A percentile compares a stretch with the other conserved stretches of the same genome.
phyloP scores from a whole-genome alignment of 345 rosid species.

The Cardamine resedifolia region DNA sequence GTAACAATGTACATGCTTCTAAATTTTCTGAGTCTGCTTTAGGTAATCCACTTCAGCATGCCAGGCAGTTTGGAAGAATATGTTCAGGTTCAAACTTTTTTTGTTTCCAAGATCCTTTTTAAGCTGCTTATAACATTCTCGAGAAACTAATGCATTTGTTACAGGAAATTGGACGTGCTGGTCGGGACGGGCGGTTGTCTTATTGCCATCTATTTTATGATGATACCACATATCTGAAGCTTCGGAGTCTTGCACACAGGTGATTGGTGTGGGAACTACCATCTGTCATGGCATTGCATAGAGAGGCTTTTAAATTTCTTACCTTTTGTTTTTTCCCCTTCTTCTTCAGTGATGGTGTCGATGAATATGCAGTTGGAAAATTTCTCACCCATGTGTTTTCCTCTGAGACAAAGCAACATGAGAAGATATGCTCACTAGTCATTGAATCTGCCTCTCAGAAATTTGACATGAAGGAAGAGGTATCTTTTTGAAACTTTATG shows the following conservation, averaged over 20 bases:
- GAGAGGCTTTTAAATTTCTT: slow-evolving; percentile 5
- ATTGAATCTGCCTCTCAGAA: slow-evolving; percentile 76
- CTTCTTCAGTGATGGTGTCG: slow-evolving; percentile 87
- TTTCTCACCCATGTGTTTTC: slow-evolving; percentile 72
- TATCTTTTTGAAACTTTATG: slow-evolving; percentile 27
- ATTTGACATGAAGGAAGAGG: slow-evolving; percentile 97
- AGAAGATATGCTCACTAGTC: slow-evolving; percentile 59
- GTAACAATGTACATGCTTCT: slow-evolving; percentile 15
- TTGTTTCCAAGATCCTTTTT: slow-evolving; percentile 1
- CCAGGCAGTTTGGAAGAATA: slow-evolving; percentile 99
- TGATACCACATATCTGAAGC: slow-evolving; percentile 71
- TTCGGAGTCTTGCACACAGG: slow-evolving; percentile 93
- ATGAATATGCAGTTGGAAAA: slow-evolving; percentile 85
- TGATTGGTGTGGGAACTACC: slow-evolving; percentile 32
- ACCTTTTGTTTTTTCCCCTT: background rate
- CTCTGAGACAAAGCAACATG: slow-evolving; percentile 44
- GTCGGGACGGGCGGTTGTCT: slow-evolving; percentile 86
- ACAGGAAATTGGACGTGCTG: slow-evolving; percentile 96
- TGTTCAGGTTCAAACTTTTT: slow-evolving; percentile 69
- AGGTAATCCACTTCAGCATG: slow-evolving; percentile 91
- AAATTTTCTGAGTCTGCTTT: slow-evolving; percentile 36
- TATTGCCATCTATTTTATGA: slow-evolving; percentile 88
- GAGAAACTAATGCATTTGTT: slow-evolving; percentile 16
- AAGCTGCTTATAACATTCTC: slow-evolving; percentile 27
- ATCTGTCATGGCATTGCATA: background rate